Percentiles rank a stretch among this genome's conserved stretches.
phyloP scores from a whole-genome alignment of 257 asterid genomes.

The Rehmannia glutinosa region DNA sequence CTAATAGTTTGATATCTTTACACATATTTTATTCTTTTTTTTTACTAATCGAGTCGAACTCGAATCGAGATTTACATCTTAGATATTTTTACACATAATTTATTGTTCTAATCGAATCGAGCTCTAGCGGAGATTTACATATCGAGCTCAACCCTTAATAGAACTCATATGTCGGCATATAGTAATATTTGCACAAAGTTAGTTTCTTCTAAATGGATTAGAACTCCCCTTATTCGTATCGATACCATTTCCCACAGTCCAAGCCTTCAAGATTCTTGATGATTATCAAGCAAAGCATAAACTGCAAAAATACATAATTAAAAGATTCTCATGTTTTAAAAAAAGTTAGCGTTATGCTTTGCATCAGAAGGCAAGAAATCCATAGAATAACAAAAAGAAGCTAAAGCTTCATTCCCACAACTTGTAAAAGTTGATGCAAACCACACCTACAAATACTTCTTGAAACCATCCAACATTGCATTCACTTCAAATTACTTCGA shows the following conservation, averaged over 20 bases:
- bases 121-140: too few species aligned
- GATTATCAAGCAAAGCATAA: conserved; percentile 62
- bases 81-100: too few species aligned
- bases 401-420: conserved; percentile 48
- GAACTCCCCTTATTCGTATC: background rate
- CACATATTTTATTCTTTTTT: too few species aligned
- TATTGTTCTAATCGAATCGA: too few species aligned
- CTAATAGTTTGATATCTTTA: too few species aligned
- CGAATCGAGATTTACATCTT: too few species aligned
- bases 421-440: conserved; percentile 20
- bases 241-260: conserved; percentile 42
- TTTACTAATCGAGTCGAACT: too few species aligned
- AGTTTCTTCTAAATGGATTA: background rate
- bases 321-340: background rate
- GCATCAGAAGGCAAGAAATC: conserved; percentile 37
- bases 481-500: background rate
- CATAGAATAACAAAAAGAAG: conserved; percentile 31
- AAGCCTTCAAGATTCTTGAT: conserved; percentile 41
- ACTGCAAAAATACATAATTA: conserved; percentile 2
- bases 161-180: too few species aligned
- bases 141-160: too few species aligned
- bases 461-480: too few species aligned
- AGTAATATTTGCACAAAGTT: too few species aligned
- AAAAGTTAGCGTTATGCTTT: conserved; percentile 25
- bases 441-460: conserved; percentile 62